Conservation (phyloP, 495 filamentous ascomycete species). For the Staphylotrichum tortipilum region DNA sequence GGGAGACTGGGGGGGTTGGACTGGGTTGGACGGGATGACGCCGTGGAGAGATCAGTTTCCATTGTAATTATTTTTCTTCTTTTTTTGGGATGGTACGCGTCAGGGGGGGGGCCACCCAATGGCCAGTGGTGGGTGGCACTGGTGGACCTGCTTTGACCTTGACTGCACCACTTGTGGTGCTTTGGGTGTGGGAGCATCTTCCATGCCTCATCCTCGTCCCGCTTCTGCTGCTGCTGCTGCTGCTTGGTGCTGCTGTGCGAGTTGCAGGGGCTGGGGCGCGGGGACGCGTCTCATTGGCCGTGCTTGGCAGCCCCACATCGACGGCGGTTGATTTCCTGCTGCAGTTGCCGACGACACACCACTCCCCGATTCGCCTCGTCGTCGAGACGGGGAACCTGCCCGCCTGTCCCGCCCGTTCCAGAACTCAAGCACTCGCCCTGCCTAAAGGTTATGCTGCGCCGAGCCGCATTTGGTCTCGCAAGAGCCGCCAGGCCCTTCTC, state of each 20-base stretch:
- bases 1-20: too few relatives aligned
- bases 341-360: neutral
- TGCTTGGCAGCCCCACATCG: conserved; percentile 4
- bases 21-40: conserved; percentile 11
- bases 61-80: neutral
- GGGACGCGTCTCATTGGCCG: conserved; percentile 6
- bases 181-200: too few relatives aligned
- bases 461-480: conserved; percentile 27
- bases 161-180: too few relatives aligned
- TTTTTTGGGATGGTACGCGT: neutral
- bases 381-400: neutral
- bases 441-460: conserved; percentile 41
- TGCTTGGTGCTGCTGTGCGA: too few relatives aligned
- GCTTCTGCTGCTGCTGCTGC: neutral
- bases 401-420: neutral
- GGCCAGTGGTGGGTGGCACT: conserved; percentile 3
- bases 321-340: conserved; percentile 8
- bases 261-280: conserved; percentile 3
- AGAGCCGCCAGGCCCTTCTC: conserved; percentile 32
- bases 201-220: too few relatives aligned
- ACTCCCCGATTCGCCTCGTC: neutral
- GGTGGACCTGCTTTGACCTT: conserved; percentile 8
- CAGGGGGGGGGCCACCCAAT: neutral
- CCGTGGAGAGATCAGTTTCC: neutral
- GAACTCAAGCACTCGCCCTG: neutral